Percentiles rank a stretch among this genome's conserved stretches.
These are phyloP conservation scores for Wickerhamiella bombiphila DNA, from an alignment of 805 yeast genomes.

Conservation along the genomic window DNA sequence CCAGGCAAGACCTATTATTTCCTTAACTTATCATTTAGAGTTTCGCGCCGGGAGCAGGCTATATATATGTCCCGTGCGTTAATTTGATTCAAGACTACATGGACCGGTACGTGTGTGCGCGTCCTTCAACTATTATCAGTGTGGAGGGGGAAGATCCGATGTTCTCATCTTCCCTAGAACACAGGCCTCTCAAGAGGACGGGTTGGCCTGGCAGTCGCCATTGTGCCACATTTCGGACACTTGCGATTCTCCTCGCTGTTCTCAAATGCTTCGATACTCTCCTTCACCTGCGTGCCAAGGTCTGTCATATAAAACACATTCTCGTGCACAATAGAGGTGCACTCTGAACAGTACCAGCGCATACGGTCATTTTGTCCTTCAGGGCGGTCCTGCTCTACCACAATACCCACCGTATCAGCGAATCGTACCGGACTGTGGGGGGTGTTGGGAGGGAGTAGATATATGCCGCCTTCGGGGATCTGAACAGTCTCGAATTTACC, in stretches of 20 bases:
- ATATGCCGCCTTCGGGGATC: constrained; percentile 79
- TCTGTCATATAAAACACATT: constrained; percentile 60
- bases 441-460: constrained; percentile 63
- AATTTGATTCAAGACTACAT: too few species aligned
- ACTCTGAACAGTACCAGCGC: constrained; percentile 76
- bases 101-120: too few species aligned
- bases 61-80: too few species aligned
- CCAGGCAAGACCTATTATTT: too few species aligned
- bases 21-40: too few species aligned
- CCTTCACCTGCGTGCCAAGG: constrained; percentile 81
- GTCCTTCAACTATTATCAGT: too few species aligned
- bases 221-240: constrained; percentile 58
- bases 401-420: constrained; percentile 75
- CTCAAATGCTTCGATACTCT: constrained; percentile 61
- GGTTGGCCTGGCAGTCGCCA: constrained; percentile 16
- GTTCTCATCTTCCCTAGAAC: too few species aligned
- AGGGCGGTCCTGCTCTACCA: constrained; percentile 86
- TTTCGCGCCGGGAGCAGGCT: too few species aligned
- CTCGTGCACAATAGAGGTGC: constrained; percentile 53
- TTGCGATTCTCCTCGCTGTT: constrained; percentile 47
- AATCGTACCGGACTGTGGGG: constrained; percentile 88
- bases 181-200: constrained; percentile 14
- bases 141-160: too few species aligned
- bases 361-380: constrained; percentile 51
- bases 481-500: constrained; percentile 61